Evolutionary conservation across 2,329 filamentous ascomycete species (phyloP), one percentile per base, ranked within the genome.

Genomic region (Zalaria obscura): DNA sequence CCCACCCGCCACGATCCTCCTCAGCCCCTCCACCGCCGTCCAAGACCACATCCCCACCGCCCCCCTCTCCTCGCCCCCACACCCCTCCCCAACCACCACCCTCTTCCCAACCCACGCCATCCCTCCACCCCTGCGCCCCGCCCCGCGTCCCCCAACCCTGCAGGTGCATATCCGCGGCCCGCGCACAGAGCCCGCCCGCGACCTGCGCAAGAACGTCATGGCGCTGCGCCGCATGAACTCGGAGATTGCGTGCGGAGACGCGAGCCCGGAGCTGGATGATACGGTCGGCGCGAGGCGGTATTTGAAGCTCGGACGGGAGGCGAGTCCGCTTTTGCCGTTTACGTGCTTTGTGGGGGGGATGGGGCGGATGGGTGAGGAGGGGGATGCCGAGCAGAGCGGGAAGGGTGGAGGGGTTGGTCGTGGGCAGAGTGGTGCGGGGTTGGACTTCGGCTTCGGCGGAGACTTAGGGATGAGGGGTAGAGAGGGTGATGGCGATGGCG

Each of bases 221-320:
- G 58, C 57, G 11, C 52, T 67, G 3, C 52, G 65, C 4, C 55
- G 63, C 18, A 66, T 66, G 63, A 66, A 67, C 47, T 62, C 58
- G 27, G 63, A 66, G 40, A 55, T 58, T 9, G 27, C 27, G 9
- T 37, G 35, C 35, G 8, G 31, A n/a, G 42, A 48, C 25, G 41
- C 44, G 8, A 41, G 40, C 25, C 40, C 52, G 44, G 8, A 36
- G 36, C 47, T 49, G 36, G 47, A 49, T 5, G 56, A 54, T 6
- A 18, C 18, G 18, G 18, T 18, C 18, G 56, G 53, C 5, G 58
- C 57, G 39, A 48, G 61, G 0, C 55, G 60, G 4, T 67, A 65
- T 47, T 45, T 61, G 18, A 51, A 56, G n/a, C 50, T 67, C 0
- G 62, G 63, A 0, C 53, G 64, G 3, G 63, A 66, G 48, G 55